phyloP scores from a whole-genome alignment of 768 basidiomycete genomes.

The Xerocomellus dryophilus region DNA sequence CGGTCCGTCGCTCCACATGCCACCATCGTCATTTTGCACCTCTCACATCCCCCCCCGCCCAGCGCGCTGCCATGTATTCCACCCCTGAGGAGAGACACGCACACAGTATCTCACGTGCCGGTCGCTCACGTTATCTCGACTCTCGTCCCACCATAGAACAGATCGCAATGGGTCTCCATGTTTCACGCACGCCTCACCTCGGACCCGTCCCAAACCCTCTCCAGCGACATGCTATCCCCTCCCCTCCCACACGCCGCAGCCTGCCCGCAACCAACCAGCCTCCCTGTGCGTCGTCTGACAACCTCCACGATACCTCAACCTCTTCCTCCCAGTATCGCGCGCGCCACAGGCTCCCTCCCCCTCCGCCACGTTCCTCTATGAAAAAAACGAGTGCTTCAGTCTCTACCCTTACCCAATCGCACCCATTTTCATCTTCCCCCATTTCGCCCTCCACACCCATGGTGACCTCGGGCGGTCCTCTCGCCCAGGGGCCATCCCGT shows the following conservation, averaged over 20 bases:
- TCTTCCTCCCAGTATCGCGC: constrained; percentile 21
- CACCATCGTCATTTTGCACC: neutral
- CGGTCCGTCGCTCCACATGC: constrained; percentile 16
- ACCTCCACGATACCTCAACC: constrained; percentile 21
- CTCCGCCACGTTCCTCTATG: constrained; percentile 62
- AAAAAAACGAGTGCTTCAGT: constrained; percentile 45
- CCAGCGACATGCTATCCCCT: constrained; percentile 18
- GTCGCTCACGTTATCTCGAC: constrained; percentile 39
- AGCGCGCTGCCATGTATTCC: constrained; percentile 40
- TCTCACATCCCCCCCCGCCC: constrained; percentile 9
- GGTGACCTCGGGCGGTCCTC: constrained; percentile 33
- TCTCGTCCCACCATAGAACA: constrained; percentile 67
- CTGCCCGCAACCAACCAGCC: constrained; percentile 31
- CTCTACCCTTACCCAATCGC: constrained; percentile 22
- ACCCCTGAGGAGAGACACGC: constrained; percentile 40
- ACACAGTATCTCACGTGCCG: constrained; percentile 31
- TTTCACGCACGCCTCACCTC: constrained; percentile 73
- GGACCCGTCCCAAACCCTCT: constrained; percentile 35
- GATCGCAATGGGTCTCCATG: constrained; percentile 78
- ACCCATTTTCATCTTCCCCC: constrained; percentile 11
- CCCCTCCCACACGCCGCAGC: constrained; percentile 16
- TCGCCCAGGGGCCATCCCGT: constrained; percentile 25
- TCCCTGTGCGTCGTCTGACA: constrained; percentile 16
- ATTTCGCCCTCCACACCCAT: constrained; percentile 33
- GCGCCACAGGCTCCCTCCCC: constrained; percentile 43